A percentile compares a stretch with the other conserved stretches of the same genome.
These are phyloP conservation scores for Botrytis galanthina DNA, from an alignment of 2,329 filamentous ascomycete species.

Conservation along the genomic window DNA sequence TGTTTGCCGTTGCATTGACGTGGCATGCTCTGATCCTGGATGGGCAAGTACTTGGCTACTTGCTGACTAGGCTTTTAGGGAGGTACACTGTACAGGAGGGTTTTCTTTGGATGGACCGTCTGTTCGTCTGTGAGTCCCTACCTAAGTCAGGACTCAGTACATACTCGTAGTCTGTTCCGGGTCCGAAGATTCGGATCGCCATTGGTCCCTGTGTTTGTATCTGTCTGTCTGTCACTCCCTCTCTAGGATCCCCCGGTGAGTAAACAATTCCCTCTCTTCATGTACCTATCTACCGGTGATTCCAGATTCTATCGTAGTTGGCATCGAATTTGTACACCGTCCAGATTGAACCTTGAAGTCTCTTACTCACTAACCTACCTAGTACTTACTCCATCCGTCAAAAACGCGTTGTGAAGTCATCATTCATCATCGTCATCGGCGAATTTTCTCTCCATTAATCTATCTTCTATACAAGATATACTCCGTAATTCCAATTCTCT, in stretches of 20 bases:
- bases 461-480: background rate
- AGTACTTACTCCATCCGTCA: background rate
- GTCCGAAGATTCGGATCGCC: background rate
- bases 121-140: background rate
- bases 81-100: no score
- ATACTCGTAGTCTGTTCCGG: background rate
- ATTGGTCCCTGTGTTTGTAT: background rate
- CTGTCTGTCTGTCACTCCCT: background rate
- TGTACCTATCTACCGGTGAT: background rate
- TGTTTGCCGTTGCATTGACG: constrained; percentile 14
- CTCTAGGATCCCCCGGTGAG: background rate
- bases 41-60: background rate
- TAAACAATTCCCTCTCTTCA: background rate
- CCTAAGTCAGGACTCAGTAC: no score
- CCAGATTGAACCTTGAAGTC: background rate
- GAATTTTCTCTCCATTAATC: background rate
- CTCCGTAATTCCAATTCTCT: background rate
- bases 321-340: background rate
- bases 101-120: background rate
- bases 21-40: constrained; percentile 1
- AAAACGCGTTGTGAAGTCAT: constrained; percentile 1
- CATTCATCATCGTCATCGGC: background rate
- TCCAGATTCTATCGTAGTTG: no score
- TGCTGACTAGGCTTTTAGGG: background rate
- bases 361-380: background rate